Evolutionary conservation across 768 basidiomycete genomes (phyloP).

Genomic region (Podaxis mareebaensis): DNA sequence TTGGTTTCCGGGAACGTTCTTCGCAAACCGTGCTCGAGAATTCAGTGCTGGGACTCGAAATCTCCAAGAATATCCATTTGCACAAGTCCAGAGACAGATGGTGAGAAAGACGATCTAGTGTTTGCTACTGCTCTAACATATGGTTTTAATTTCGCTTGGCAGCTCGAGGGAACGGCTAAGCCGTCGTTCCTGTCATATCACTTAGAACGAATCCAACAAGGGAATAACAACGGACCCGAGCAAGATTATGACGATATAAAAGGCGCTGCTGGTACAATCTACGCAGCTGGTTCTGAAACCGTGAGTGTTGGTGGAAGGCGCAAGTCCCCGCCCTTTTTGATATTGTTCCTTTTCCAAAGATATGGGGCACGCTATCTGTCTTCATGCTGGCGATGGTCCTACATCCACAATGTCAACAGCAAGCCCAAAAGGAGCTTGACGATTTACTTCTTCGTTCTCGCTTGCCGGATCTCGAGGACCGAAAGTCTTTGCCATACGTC

Average conservation of each 20-base stretch:
- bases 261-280: constrained; percentile 86
- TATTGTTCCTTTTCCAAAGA: constrained; percentile 34
- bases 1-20: constrained; percentile 27
- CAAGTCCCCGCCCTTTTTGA: neutral
- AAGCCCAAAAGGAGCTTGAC: constrained; percentile 70
- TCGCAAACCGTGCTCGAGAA: constrained; percentile 19
- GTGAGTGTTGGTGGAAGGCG: constrained; percentile 29
- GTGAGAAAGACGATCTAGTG: neutral
- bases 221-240: neutral
- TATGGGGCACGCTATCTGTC: constrained; percentile 51
- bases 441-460: constrained; percentile 51
- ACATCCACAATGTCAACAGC: constrained; percentile 54
- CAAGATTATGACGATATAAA: constrained; percentile 34
- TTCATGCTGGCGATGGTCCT: constrained; percentile 70
- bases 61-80: constrained; percentile 22
- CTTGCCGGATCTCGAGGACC: constrained; percentile 60
- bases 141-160: neutral
- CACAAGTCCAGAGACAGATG: constrained; percentile 20
- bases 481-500: constrained; percentile 55
- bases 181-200: neutral
- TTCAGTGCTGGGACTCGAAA: constrained; percentile 6
- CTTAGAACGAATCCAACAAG: neutral
- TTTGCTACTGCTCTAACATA: neutral
- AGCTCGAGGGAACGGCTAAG: neutral
- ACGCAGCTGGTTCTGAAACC: constrained; percentile 62